Evolutionary conservation across 2,329 filamentous ascomycete genomes (phyloP), one percentile per base, ranked within the genome.

Genomic region (Aspergillus aculeatus): DNA sequence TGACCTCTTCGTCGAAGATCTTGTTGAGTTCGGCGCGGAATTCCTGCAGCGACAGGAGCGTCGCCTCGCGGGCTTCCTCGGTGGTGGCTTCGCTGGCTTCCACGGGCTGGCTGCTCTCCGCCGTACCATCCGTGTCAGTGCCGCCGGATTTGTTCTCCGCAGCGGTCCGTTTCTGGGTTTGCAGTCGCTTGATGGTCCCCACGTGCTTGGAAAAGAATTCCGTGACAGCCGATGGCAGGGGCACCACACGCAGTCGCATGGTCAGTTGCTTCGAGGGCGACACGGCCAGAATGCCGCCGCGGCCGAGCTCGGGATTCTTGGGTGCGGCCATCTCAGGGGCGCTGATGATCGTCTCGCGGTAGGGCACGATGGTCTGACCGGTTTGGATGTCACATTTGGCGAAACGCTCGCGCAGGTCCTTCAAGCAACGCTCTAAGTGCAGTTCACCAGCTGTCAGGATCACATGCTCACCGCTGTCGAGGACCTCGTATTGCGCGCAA

Each of bases 351-450:
- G 92, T 95, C 78, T 99, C 95, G 58, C 93, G 85, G 75, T 96
- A 99, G 0, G 95, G 95, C 14, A 99, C 95, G 62, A 99, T 98
- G 1, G 95, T 91, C 48, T 91, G 91, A 58, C 95, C 93, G 29
- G 91, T 91, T 71, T 98, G 94, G 55, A 99, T 93, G 66, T 98
- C 94, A 72, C 96, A 98, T 64, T 87, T 89, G 5, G 95, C 94
- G 72, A 96, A 99, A 5, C 95, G 84, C 72, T 99, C 95, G 62
- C 92, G 86, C 26, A 99, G 81, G 79, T 99, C 95, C 56, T 95
- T 96, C 60, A 99, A 76, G 73, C 95, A 99, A 58, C 95, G 84
- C 76, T 99, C 95, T 3, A 99, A 82, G 78, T 99, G 95, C 66
- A 99, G 74, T 75, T 99, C 95, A 56, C 95, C 95, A 5, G 95